Evolutionary conservation across 1,284 basidiomycete genomes (phyloP), one percentile per base, ranked within the genome.

Genomic region (Leccinum subatratum): DNA sequence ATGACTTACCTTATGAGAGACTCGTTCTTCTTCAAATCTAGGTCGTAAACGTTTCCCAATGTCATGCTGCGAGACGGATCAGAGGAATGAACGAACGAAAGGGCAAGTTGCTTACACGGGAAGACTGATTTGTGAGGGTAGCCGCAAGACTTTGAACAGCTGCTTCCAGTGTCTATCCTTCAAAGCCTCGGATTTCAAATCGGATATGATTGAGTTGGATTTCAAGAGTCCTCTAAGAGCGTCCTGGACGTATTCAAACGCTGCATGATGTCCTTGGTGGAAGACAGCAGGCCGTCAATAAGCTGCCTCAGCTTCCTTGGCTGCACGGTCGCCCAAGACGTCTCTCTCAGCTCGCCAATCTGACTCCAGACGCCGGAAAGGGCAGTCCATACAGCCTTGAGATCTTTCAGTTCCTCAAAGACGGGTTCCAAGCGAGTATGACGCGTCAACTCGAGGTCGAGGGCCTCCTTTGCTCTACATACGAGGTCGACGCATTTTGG

Each of bases 151-250:
- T 79, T 98, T 98, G 87, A 96, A 98, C 30, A 99, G 82, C 77
- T 98, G 92, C 73, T 96, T 94, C 97, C 97, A 99, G 78, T 99
- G 97, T 66, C 97, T 87, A 74, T 99, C 96, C 77, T 98, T 94
- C 73, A 99, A 81, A 2, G 96, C 96, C 74, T 99, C 97, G 9
- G 95, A 96, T 79, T 97, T 98, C 72, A 99, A 84, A 78, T 99
- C 97, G 22, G 89, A 88, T 37, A 99, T 85, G 70, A 98, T 82
- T 1, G 89, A 78, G 77, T 98, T 98, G 63, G 93, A 90, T 81
- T 98, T 98, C 72, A 98, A 85, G 42, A 96, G 82, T 6, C 88
- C 87, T 61, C 91, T 86, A 66, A 99, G 83, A 20, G 91, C 85
- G 62, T 99, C 96, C 75, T 98, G 96, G 3, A 99, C 95, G 76